Evolutionary conservation across 2,329 filamentous ascomycete genomes (phyloP).

Genomic region (Ascochyta koolunga): DNA sequence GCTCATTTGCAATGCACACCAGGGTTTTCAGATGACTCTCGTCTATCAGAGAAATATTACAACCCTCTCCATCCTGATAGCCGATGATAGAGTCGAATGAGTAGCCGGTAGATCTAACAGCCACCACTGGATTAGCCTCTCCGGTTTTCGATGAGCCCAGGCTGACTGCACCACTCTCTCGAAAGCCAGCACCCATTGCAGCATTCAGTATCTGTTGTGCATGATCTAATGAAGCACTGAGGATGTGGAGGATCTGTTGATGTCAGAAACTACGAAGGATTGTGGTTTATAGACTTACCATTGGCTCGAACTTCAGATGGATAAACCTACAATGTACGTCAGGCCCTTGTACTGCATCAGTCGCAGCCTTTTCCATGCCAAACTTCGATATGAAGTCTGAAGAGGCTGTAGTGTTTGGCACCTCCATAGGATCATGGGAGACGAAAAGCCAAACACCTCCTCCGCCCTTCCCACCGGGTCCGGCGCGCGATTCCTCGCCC

Average conservation of each 20-base stretch:
- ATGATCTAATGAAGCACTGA: slow-evolving; percentile 75
- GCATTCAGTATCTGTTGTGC: slow-evolving; percentile 78
- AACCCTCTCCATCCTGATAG: slow-evolving; percentile 48
- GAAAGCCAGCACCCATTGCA: slow-evolving; percentile 81
- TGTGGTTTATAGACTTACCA: slow-evolving; percentile 66
- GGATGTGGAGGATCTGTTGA: slow-evolving; percentile 81
- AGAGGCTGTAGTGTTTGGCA: slow-evolving; percentile 17
- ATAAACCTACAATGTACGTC: slow-evolving; percentile 57
- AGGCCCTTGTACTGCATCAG: slow-evolving; percentile 4
- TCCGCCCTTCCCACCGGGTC: slow-evolving; percentile 82
- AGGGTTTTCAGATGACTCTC: slow-evolving; percentile 71
- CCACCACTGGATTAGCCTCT: slow-evolving; percentile 73
- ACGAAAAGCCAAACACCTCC: slow-evolving; percentile 83
- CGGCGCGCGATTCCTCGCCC: slow-evolving; percentile 54
- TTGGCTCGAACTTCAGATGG: slow-evolving; percentile 92
- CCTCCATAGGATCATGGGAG: slow-evolving; percentile 74
- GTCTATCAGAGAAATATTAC: slow-evolving; percentile 60
- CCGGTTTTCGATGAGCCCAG: slow-evolving; percentile 51
- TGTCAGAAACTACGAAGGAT: slow-evolving; percentile 27
- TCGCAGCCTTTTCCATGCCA: slow-evolving; percentile 47
- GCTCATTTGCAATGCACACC: slow-evolving; percentile 72
- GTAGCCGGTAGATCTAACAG: slow-evolving; percentile 82
- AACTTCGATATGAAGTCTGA: slow-evolving; percentile 31
- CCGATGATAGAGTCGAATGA: slow-evolving; percentile 83
- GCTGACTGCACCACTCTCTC: slow-evolving; percentile 85